phyloP scores from a whole-genome alignment of 805 yeast species.

The Starmera amethionina region DNA sequence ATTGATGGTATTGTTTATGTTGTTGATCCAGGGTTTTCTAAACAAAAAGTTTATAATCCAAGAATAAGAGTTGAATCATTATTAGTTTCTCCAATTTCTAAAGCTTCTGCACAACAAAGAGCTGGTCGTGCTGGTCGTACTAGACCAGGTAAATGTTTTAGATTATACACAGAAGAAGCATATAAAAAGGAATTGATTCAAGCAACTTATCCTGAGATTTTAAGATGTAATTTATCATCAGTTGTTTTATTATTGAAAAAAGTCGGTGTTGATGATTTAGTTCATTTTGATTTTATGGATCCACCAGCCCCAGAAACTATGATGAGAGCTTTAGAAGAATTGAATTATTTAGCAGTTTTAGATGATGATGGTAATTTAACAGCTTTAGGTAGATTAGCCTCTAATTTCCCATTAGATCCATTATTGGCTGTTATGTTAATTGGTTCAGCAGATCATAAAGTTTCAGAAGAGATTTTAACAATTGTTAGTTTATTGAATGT shows the following conservation, averaged over 20 bases:
- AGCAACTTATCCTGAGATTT: constrained; percentile 92
- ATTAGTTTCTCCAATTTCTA: constrained; percentile 90
- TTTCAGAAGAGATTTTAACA: constrained; percentile 82
- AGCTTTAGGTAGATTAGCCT: constrained; percentile 79
- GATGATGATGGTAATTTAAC: constrained; percentile 90
- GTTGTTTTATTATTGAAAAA: constrained; percentile 91
- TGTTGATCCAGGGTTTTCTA: constrained; percentile 94
- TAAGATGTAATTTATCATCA: constrained; percentile 81
- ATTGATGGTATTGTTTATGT: constrained; percentile 97
- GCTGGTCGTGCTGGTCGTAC: constrained; percentile 99
- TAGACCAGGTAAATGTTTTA: constrained; percentile 94
- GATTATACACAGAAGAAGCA: constrained; percentile 94
- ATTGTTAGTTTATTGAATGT: constrained; percentile 87
- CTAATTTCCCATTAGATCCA: constrained; percentile 93
- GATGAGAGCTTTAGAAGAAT: constrained; percentile 97
- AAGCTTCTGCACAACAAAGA: constrained; percentile 96
- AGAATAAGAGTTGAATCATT: constrained; percentile 91
- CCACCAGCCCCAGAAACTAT: constrained; percentile 99
- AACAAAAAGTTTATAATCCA: constrained; percentile 94
- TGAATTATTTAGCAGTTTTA: constrained; percentile 81
- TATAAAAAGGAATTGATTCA: constrained; percentile 88
- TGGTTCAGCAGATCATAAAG: constrained; percentile 73
- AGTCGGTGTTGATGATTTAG: constrained; percentile 90
- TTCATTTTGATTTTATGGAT: constrained; percentile 97
- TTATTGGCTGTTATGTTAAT: constrained; percentile 89